A percentile compares a stretch with the other conserved stretches of the same genome.
phyloP scores from a whole-genome alignment of 208 protist genomes.

The Trypanosomatidae sp. region DNA sequence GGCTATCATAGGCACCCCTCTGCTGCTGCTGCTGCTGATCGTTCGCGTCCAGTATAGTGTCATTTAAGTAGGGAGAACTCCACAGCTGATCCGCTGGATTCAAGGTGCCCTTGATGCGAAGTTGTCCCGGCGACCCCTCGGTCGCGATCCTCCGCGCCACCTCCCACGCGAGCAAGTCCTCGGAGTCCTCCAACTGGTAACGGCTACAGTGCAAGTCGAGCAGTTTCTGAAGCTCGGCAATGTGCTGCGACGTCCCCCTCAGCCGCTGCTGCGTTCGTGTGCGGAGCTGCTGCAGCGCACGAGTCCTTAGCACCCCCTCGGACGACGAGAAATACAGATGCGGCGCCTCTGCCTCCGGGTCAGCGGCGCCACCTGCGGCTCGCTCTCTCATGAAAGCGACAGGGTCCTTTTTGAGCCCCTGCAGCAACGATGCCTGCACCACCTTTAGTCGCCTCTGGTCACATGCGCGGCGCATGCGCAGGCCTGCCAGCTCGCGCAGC shows the following conservation, averaged over 20 bases:
- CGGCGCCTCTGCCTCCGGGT: not conserved
- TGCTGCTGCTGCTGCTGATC: not conserved
- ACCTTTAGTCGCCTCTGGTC: constrained; percentile 23
- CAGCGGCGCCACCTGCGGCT: not conserved
- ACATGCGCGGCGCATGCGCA: constrained; percentile 35
- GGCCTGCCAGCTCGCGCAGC: constrained; percentile 24
- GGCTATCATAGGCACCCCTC: not conserved
- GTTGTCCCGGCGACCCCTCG: constrained; percentile 9
- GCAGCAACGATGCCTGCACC: constrained; percentile 7
- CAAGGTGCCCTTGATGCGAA: constrained; percentile 9
- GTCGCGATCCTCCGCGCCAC: not conserved
- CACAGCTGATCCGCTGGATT: constrained; percentile 8
- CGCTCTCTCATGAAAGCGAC: not conserved
- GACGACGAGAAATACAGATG: constrained; percentile 3
- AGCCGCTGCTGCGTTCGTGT: constrained; percentile 27
- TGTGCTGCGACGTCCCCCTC: constrained; percentile 20
- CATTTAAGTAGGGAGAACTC: constrained; percentile 30
- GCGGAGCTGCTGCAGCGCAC: constrained; percentile 11
- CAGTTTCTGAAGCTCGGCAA: constrained; percentile 36
- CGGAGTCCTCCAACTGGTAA: constrained; percentile 4
- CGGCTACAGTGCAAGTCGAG: constrained; percentile 14
- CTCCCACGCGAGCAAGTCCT: not conserved
- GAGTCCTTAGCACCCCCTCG: constrained; percentile 18
- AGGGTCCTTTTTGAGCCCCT: not conserved
- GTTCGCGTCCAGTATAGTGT: constrained; percentile 6